Evolutionary conservation across 805 yeast genomes (phyloP), one percentile per base, ranked within the genome.

Genomic region (Yarrowia sp.): DNA sequence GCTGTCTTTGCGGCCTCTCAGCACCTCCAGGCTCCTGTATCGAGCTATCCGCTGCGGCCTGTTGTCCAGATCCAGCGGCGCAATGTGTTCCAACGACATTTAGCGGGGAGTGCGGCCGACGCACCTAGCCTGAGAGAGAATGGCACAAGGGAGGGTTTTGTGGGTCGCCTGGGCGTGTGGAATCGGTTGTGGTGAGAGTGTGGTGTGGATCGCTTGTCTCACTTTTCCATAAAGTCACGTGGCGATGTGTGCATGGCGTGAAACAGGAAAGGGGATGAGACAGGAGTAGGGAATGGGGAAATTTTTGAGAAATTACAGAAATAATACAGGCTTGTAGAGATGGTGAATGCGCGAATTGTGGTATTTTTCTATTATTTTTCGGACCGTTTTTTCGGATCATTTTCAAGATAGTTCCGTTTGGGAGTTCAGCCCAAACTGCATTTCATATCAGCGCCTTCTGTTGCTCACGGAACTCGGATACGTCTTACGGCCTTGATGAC

Each of bases 11-110:
- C 58, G 43, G 35, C 58, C 58, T 18, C 58, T 13, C 43, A 51
- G 43, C 18, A 43, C 35, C 42, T 51, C 58, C 43, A 51, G 58
- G 35, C 58, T 51, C 58, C 28, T 51, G 43, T 51, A 51, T 9
- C 58, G 32, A n/a, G 58, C 33, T 18, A 51, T 36, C 33, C 35
- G 32, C 33, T 51, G 58, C 33, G 58, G 43, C 13, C 57, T 9
- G 32, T 13, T 18, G 18, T 36, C 58, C 35, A 51, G 58, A 51
- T 51, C 58, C 43, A 51, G 58, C 17, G 43, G 58, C 8, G 58
- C 42, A 2, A 51, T 51, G 9, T 51, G 58, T 51, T 51, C 58
- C 58, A 51, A 33, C 4, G 58, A 51, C 58, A 51, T 51, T 14
- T 38, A 17, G 28, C 11, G 32, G 15, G 13, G n/a, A 43, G 47